Base-by-base conservation (phyloP, 768 basidiomycete genomes). In the Leccinum pellstonianum region DNA sequence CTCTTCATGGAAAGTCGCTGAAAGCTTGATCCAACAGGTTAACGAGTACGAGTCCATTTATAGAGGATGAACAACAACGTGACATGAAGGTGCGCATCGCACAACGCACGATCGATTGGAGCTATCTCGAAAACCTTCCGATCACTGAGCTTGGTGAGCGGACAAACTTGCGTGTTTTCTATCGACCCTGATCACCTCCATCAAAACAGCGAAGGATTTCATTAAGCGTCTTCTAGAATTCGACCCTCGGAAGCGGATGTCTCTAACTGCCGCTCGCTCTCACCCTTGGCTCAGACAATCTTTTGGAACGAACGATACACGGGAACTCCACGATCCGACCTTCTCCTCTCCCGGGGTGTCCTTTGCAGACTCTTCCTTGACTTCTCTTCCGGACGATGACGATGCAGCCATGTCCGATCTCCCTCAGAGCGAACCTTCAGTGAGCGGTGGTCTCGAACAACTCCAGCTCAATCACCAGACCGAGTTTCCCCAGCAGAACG, bases 1-100 rank as follows among this genome's bases (percentile, higher is more conserved):
- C 50, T 31, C 12, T 23, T 12, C 19, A 3, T 35, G 5, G 12
- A 23, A 31, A 14, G 17, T 21, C 41, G 19, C 17, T 46, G 9
- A 61, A 31, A 15, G 6, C 12, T 48, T 31, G 35, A n/a, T 48
- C 47, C 50, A 58, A 66, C 63, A 92, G 90, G 90, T 72, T 95
- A 46, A 87, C 90, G 0, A 88, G 90, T 69, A 68, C 84, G 0
- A 84, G 81, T 35, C 93, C 95, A 0, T 96, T 98, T 75, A 78
- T 88, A 37, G 92, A 95, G 62, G 85, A 91, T 37, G 84, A 84
- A n/a, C 75, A 74, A 41, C 77, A 80, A 27, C 74, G 77, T 3
- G 85, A 86, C 55, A 77, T 95, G 43, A 83, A 83, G 52, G 76
- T 81, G 51, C 83, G 88, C 6, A 86, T 91, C 53, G 69, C 76